A percentile compares a stretch with the other conserved stretches of the same genome.
Evolutionary conservation across 768 basidiomycete species (phyloP).

Genomic region (Rhodosporidiobolus odoratus): DNA sequence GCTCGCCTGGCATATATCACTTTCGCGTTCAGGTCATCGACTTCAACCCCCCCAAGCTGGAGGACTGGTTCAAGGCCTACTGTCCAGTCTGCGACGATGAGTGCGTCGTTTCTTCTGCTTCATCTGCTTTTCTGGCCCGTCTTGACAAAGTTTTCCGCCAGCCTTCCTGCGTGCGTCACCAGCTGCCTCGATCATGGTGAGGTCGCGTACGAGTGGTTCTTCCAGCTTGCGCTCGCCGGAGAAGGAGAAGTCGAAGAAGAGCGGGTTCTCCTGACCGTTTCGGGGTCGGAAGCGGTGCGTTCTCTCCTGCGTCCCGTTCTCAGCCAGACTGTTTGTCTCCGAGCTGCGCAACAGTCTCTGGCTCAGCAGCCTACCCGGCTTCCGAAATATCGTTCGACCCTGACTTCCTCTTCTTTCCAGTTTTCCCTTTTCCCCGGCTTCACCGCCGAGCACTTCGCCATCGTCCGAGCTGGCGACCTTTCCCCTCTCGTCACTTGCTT

Average conservation of each 20-base stretch:
- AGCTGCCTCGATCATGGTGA: neutral
- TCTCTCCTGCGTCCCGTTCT: no score
- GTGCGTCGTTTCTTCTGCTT: neutral
- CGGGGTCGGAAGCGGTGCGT: no score
- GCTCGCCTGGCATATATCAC: neutral
- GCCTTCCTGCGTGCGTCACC: neutral
- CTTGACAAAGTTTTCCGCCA: neutral
- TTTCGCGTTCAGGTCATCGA: constrained; percentile 9
- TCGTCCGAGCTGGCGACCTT: neutral
- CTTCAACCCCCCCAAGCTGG: neutral
- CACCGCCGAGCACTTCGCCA: neutral
- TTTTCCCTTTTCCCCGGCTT: neutral
- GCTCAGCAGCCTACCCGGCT: no score
- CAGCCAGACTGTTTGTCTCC: no score
- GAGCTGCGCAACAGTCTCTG: no score
- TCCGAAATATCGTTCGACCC: no score
- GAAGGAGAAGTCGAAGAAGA: no score
- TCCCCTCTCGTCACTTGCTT: neutral
- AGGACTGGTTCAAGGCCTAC: constrained; percentile 13
- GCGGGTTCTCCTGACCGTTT: no score
- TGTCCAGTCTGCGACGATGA: constrained; percentile 1
- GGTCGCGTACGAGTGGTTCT: no score
- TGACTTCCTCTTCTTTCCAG: no score
- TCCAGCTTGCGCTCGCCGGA: no score
- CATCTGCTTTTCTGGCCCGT: neutral